A percentile compares a stretch with the other conserved stretches of the same genome.
phyloP scores from a whole-genome alignment of 768 basidiomycete genomes.

The Asterophora parasitica region DNA sequence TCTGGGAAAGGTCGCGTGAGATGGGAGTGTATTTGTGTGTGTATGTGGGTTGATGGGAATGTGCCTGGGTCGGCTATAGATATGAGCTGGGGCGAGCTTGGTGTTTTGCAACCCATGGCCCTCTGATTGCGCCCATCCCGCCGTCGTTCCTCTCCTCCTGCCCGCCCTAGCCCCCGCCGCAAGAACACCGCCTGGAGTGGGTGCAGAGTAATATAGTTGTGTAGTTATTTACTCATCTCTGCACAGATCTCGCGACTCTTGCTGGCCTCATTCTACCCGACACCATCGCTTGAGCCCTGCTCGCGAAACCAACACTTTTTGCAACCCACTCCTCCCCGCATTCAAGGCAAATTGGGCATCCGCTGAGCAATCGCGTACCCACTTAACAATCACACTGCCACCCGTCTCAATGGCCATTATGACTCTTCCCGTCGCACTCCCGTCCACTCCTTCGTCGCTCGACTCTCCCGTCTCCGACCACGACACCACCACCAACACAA shows the following conservation, averaged over 20 bases:
- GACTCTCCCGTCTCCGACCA: slow-evolving; percentile 28
- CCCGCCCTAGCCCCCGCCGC: slow-evolving; percentile 38
- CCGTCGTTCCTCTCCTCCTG: slow-evolving; percentile 18
- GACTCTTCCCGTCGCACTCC: slow-evolving; percentile 26
- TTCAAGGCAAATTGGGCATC: slow-evolving; percentile 27
- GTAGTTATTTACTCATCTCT: slow-evolving; percentile 17
- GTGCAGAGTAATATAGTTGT: slow-evolving; percentile 11
- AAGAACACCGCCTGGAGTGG: slow-evolving; percentile 49
- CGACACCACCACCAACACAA: slow-evolving; percentile 31
- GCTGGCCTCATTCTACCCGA: slow-evolving; percentile 67
- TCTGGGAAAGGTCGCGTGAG: neutral
- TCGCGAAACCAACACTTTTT: slow-evolving; percentile 54
- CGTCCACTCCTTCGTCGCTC: slow-evolving; percentile 23
- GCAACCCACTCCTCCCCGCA: slow-evolving; percentile 9
- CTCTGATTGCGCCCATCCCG: slow-evolving; percentile 16
- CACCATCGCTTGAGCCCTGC: slow-evolving; percentile 63
- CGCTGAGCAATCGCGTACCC: slow-evolving; percentile 45
- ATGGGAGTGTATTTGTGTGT: slow-evolving; percentile 5
- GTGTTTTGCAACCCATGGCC: slow-evolving; percentile 16
- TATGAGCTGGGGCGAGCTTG: slow-evolving; percentile 7
- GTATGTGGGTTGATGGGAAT: neutral
- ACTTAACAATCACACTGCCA: neutral
- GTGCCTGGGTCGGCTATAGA: slow-evolving; percentile 17
- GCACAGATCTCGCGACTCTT: slow-evolving; percentile 89
- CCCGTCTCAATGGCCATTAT: slow-evolving; percentile 37